Percentiles rank a stretch among this genome's conserved stretches.
phyloP scores from a whole-genome alignment of 768 basidiomycete genomes.

The Tremella yokohamensis region DNA sequence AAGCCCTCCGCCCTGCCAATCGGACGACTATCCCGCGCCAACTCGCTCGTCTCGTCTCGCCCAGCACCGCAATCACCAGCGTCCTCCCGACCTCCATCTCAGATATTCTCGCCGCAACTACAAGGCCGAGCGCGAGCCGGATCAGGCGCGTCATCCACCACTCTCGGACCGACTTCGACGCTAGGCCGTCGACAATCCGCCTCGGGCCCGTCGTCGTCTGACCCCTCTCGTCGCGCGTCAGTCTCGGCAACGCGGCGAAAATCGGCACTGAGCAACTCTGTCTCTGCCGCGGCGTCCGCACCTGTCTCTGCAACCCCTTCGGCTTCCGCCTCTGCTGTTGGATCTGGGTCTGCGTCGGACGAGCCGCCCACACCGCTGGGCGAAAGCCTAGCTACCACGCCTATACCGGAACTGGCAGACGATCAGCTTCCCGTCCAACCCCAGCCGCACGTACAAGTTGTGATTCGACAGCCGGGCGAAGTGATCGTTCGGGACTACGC shows the following conservation, averaged over 20 bases:
- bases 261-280: neutral
- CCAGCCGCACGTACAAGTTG: neutral
- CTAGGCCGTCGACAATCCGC: slow-evolving; percentile 16
- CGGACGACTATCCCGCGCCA: slow-evolving; percentile 2
- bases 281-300: slow-evolving; percentile 1
- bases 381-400: neutral
- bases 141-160: neutral
- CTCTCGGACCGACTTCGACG: slow-evolving; percentile 3
- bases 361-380: neutral
- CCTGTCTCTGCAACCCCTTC: neutral
- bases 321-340: no score
- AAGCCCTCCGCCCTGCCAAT: slow-evolving; percentile 8
- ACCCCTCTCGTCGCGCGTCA: neutral
- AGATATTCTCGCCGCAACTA: slow-evolving; percentile 13
- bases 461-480: neutral
- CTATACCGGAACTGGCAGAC: neutral
- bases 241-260: neutral
- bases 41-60: slow-evolving; percentile 29
- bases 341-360: no score
- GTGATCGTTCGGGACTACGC: slow-evolving; percentile 39
- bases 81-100: slow-evolving; percentile 24
- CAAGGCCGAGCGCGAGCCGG: neutral
- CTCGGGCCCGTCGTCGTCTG: neutral
- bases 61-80: slow-evolving; percentile 41
- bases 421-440: neutral